Conservation (phyloP, 2,329 filamentous ascomycete species). For the Fusarium bactridioides region DNA sequence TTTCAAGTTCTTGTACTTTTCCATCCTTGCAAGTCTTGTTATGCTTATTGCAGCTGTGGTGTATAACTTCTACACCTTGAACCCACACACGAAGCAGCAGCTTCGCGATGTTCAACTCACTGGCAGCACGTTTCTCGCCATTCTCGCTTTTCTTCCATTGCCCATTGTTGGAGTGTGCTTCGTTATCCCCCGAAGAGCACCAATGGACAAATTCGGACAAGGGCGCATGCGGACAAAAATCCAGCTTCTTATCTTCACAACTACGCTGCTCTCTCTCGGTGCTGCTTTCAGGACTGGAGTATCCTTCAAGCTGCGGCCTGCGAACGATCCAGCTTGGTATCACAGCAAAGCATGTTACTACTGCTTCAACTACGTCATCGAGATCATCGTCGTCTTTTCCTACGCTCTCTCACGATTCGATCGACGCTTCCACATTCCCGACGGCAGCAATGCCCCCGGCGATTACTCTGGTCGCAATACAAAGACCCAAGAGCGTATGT, state of each 20-base stretch:
- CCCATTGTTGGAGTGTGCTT: conserved; percentile 62
- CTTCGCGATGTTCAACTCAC: conserved; percentile 73
- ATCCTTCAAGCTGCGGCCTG: conserved; percentile 60
- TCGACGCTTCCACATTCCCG: conserved; percentile 75
- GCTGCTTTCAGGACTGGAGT: conserved; percentile 73
- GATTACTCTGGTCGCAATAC: conserved; percentile 51
- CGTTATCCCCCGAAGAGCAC: conserved; percentile 54
- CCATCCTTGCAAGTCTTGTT: conserved; percentile 66
- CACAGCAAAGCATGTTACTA: conserved; percentile 79
- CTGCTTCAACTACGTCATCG: conserved; percentile 78
- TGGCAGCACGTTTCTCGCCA: conserved; percentile 67
- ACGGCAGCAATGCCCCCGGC: conserved; percentile 69
- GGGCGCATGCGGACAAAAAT: conserved; percentile 74
- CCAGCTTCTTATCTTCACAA: conserved; percentile 66
- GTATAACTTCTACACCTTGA: conserved; percentile 72
- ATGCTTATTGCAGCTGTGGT: conserved; percentile 72
- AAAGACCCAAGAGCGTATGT: conserved; percentile 14
- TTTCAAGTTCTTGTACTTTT: conserved; percentile 66
- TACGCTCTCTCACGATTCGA: conserved; percentile 77
- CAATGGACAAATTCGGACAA: conserved; percentile 62
- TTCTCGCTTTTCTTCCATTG: conserved; percentile 68
- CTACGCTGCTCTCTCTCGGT: conserved; percentile 70
- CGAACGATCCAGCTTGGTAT: conserved; percentile 70
- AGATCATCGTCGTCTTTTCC: conserved; percentile 72
- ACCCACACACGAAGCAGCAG: conserved; percentile 54